These are phyloP conservation scores for Thuidium tamariscinum DNA, from an alignment of 225 moss, liverwort and hornwort species.

Conservation along the genomic window DNA sequence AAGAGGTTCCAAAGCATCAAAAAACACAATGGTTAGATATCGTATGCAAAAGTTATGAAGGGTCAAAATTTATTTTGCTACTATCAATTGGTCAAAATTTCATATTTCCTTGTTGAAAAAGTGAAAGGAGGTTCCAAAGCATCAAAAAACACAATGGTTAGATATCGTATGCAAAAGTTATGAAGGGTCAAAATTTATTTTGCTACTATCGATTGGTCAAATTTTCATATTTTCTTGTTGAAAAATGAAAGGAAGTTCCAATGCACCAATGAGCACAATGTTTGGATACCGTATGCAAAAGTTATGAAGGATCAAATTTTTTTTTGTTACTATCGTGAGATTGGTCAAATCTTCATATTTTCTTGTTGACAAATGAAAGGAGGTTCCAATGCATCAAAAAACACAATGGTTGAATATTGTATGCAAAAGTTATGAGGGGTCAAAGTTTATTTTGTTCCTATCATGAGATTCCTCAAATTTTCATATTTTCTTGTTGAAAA, in stretches of 20 bases:
- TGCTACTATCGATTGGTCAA: background rate
- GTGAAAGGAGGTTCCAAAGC: background rate
- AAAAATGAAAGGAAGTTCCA: background rate
- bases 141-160: background rate
- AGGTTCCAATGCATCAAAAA: too few relatives aligned
- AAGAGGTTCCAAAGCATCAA: background rate
- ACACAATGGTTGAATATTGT: too few relatives aligned
- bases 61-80: too few relatives aligned
- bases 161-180: background rate
- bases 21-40: background rate
- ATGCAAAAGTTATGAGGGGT: too few relatives aligned
- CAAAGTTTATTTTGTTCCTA: too few relatives aligned
- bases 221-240: background rate
- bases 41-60: background rate
- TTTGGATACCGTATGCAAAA: background rate
- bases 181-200: too few relatives aligned
- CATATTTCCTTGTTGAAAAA: background rate
- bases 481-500: too few relatives aligned
- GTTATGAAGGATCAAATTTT: too few relatives aligned
- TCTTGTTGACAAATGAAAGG: too few relatives aligned
- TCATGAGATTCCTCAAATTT: too few relatives aligned
- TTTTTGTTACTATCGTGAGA: background rate
- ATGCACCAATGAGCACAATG: background rate
- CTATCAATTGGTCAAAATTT: background rate
- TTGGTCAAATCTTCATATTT: background rate